phyloP scores from a whole-genome alignment of 1,284 basidiomycete species.

The Cerioporus squamosus region DNA sequence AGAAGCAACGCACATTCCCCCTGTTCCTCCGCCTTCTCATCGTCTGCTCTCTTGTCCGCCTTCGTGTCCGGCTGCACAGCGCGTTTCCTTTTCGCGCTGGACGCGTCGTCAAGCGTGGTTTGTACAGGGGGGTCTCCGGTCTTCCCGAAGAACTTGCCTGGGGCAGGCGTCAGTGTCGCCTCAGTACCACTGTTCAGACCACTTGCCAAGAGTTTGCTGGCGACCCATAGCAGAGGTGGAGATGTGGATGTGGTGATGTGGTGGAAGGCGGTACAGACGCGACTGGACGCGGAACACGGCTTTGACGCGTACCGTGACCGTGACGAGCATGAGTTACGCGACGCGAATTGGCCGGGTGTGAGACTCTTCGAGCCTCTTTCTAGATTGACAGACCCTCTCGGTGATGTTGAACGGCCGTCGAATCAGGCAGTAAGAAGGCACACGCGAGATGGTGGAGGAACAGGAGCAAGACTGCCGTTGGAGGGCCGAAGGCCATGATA shows the following conservation, averaged over 20 bases:
- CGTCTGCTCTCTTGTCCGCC: conserved; percentile 28
- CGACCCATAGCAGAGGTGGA: conserved; percentile 51
- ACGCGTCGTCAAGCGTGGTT: conserved; percentile 73
- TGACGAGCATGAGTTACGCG: conserved; percentile 30
- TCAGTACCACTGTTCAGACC: too few species aligned
- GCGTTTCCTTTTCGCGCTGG: conserved; percentile 57
- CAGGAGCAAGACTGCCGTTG: too few species aligned
- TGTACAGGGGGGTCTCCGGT: conserved; percentile 65
- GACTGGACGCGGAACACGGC: conserved; percentile 26
- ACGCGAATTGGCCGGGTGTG: conserved; percentile 10
- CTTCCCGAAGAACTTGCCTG: conserved; percentile 77
- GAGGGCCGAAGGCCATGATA: too few species aligned
- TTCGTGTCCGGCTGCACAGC: conserved; percentile 30
- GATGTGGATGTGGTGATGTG: conserved; percentile 6
- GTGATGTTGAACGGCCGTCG: too few species aligned
- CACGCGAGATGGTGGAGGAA: not conserved
- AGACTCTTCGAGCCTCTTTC: too few species aligned
- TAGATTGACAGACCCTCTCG: too few species aligned
- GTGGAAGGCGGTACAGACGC: conserved; percentile 24
- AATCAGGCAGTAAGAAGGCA: not conserved
- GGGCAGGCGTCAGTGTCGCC: not conserved
- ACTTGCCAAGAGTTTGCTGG: conserved; percentile 73
- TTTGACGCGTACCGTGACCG: conserved; percentile 34
- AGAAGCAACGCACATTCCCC: conserved; percentile 9
- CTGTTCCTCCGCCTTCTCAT: conserved; percentile 6